These are phyloP conservation scores for Casuarina equisetifolia DNA, from an alignment of 306 rosid species.

Conservation along the genomic window DNA sequence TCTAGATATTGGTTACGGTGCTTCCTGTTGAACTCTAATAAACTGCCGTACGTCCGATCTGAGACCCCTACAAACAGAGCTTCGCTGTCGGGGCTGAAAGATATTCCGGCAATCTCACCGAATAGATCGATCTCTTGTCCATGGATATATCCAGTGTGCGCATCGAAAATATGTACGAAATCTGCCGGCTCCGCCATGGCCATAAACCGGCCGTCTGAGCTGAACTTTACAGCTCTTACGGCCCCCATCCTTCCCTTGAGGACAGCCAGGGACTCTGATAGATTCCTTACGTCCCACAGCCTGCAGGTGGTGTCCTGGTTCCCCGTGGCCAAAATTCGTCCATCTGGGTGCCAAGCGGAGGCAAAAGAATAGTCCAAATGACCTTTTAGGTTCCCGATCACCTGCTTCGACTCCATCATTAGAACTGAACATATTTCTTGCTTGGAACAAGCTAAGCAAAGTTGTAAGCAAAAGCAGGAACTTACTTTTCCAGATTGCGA, in stretches of 20 bases:
- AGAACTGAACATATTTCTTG: neutral
- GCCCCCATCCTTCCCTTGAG: slow-evolving; percentile 96
- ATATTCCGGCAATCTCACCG: slow-evolving; percentile 88
- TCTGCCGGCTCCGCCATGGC: slow-evolving; percentile 98
- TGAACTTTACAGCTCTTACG: slow-evolving; percentile 70
- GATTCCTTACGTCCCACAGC: slow-evolving; percentile 91
- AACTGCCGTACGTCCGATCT: slow-evolving; percentile 82
- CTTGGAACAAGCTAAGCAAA: neutral
- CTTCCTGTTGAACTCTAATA: slow-evolving; percentile 69
- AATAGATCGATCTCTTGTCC: slow-evolving; percentile 84
- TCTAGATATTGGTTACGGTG: slow-evolving; percentile 45
- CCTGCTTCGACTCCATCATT: slow-evolving; percentile 34
- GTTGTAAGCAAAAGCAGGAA: neutral
- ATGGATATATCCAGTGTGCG: slow-evolving; percentile 49
- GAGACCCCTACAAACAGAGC: slow-evolving; percentile 82
- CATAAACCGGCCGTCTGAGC: slow-evolving; percentile 68
- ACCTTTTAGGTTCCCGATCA: slow-evolving; percentile 64
- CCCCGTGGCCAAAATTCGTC: slow-evolving; percentile 81
- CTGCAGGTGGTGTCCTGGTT: slow-evolving; percentile 96
- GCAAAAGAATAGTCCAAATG: slow-evolving; percentile 90
- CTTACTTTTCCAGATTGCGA: slow-evolving; percentile 70
- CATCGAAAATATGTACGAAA: slow-evolving; percentile 70
- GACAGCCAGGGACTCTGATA: slow-evolving; percentile 67
- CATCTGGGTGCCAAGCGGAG: slow-evolving; percentile 98
- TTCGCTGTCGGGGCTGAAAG: slow-evolving; percentile 84